These are phyloP conservation scores for Musa balbisiana DNA, from an alignment of 202 grass and related monocot species.

Conservation along the genomic window DNA sequence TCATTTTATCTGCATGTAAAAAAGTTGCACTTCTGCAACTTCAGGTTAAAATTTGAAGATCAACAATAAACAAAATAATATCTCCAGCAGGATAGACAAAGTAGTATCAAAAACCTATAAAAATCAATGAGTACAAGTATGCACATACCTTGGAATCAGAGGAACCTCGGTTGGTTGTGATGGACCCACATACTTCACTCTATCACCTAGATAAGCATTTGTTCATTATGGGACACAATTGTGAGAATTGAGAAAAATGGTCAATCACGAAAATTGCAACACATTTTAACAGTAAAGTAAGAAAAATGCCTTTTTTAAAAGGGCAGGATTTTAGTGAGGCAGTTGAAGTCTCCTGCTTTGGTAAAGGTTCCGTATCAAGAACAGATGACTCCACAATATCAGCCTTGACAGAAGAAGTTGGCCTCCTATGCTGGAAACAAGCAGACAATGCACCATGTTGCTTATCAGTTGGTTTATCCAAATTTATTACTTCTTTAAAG, in stretches of 20 bases:
- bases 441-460: conserved; percentile 1
- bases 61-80: too few relatives aligned
- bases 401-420: conserved; percentile 5
- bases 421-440: conserved; percentile 9
- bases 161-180: neutral
- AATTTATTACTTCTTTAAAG: conserved; percentile 8
- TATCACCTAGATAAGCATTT: conserved; percentile 11
- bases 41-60: too few relatives aligned
- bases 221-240: too few relatives aligned
- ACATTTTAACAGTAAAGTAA: neutral
- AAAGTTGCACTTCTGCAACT: too few relatives aligned
- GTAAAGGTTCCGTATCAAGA: conserved; percentile 2
- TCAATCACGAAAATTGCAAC: too few relatives aligned
- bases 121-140: neutral
- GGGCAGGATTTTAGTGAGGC: conserved; percentile 3
- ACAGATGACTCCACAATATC: conserved; percentile 19
- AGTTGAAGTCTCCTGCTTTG: conserved; percentile 13
- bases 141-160: conserved; percentile 5
- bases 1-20: too few relatives aligned
- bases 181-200: conserved; percentile 12
- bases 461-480: conserved; percentile 19
- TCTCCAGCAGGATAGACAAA: too few relatives aligned
- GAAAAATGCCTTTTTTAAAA: conserved; percentile 12
- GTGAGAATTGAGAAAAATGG: too few relatives aligned
- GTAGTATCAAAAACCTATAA: too few relatives aligned